Evolutionary conservation across 2,329 filamentous ascomycete species (phyloP).

Genomic region (Endothia cerciana): DNA sequence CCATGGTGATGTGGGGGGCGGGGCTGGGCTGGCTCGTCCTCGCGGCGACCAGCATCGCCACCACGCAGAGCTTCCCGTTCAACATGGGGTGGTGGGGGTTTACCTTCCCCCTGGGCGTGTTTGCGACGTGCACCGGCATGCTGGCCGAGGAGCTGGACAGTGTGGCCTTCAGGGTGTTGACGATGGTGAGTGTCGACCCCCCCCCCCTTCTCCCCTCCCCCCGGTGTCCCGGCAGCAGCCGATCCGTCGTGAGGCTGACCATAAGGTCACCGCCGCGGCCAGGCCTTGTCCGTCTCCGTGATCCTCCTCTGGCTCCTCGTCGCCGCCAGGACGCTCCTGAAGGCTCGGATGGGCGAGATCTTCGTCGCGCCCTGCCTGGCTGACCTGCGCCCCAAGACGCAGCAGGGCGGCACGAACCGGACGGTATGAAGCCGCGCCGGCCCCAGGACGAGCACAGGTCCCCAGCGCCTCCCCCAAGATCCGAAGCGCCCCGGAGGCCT

Average conservation of each 20-base stretch:
- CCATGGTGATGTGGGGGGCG: constrained; percentile 41
- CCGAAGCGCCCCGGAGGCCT: not conserved
- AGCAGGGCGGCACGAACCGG: constrained; percentile 9
- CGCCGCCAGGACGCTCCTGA: constrained; percentile 42
- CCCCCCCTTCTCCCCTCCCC: not conserved
- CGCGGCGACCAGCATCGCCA: constrained; percentile 36
- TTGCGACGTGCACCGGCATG: constrained; percentile 45
- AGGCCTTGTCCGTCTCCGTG: constrained; percentile 47
- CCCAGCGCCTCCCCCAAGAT: not conserved
- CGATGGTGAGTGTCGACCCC: constrained; percentile 3
- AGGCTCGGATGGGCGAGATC: constrained; percentile 46
- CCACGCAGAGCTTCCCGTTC: constrained; percentile 43
- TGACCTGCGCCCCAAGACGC: constrained; percentile 30
- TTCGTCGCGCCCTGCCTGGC: constrained; percentile 51
- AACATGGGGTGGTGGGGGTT: constrained; percentile 47
- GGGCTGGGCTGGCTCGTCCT: constrained; percentile 41
- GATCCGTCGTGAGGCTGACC: not conserved
- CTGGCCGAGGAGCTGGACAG: constrained; percentile 48
- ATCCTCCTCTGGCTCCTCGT: constrained; percentile 49
- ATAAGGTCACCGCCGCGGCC: not conserved
- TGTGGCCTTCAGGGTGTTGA: constrained; percentile 46
- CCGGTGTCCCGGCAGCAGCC: not conserved
- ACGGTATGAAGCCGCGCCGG: constrained; percentile 10
- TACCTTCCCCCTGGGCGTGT: constrained; percentile 44
- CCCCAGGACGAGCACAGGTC: not conserved